Evolutionary conservation across 2,329 filamentous ascomycete species (phyloP).

Genomic region (Verticillium isaacii): DNA sequence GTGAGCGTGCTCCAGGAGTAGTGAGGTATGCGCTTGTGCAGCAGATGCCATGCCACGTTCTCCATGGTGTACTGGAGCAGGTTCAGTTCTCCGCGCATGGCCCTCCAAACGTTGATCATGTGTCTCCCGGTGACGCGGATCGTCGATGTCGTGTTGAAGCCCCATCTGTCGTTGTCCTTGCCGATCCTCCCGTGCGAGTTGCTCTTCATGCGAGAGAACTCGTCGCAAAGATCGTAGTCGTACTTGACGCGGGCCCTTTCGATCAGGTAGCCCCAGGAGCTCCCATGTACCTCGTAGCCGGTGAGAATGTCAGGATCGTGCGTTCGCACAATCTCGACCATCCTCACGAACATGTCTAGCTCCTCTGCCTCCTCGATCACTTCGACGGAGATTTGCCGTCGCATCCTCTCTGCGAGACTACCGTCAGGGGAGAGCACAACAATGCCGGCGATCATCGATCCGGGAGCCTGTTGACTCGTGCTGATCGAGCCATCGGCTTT

Average conservation of each 20-base stretch:
- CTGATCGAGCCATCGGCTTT: slow-evolving; percentile 66
- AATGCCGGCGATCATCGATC: slow-evolving; percentile 60
- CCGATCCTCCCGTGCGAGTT: slow-evolving; percentile 80
- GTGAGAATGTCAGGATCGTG: slow-evolving; percentile 90
- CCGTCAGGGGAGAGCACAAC: slow-evolving; percentile 64
- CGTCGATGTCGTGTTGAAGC: slow-evolving; percentile 88
- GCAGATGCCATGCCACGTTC: slow-evolving; percentile 86
- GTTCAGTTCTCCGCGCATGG: slow-evolving; percentile 90
- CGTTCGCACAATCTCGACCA: slow-evolving; percentile 79
- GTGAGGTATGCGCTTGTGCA: slow-evolving; percentile 84
- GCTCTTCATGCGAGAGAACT: slow-evolving; percentile 83
- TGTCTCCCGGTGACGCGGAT: slow-evolving; percentile 91
- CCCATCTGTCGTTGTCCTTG: slow-evolving; percentile 85
- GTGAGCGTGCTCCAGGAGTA: slow-evolving; percentile 78
- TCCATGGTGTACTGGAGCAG: slow-evolving; percentile 94
- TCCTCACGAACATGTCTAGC: slow-evolving; percentile 76
- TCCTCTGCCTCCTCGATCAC: slow-evolving; percentile 74
- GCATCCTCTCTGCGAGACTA: slow-evolving; percentile 54
- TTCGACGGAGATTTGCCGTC: slow-evolving; percentile 55
- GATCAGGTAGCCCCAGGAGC: slow-evolving; percentile 93
- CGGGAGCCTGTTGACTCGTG: slow-evolving; percentile 36
- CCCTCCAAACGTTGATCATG: slow-evolving; percentile 95
- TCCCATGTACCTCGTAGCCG: slow-evolving; percentile 89
- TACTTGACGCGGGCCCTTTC: slow-evolving; percentile 83
- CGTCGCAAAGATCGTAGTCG: slow-evolving; percentile 85